phyloP scores from a whole-genome alignment of 2,329 filamentous ascomycete species.

The Thyridium curvatum region DNA sequence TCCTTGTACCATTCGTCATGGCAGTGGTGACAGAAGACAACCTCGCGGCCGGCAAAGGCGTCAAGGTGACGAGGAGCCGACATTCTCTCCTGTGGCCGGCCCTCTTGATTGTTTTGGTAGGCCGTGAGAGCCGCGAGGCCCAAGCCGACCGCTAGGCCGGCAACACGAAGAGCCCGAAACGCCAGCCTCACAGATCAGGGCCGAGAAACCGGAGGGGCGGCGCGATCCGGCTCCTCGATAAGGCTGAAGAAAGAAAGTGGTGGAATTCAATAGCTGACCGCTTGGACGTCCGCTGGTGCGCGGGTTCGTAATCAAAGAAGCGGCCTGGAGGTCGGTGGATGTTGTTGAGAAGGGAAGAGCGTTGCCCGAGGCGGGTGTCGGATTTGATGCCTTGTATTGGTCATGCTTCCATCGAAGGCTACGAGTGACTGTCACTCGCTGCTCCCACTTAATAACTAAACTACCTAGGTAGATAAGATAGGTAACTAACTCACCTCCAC shows the following conservation, averaged over 20 bases:
- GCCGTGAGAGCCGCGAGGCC: constrained; percentile 52
- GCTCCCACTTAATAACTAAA: too few relatives aligned
- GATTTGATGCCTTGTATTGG: too few relatives aligned
- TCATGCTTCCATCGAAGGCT: too few relatives aligned
- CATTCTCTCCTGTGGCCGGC: constrained; percentile 17
- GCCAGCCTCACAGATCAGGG: constrained; percentile 36
- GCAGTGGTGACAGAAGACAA: constrained; percentile 84
- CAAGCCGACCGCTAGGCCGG: constrained; percentile 51
- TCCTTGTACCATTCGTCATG: constrained; percentile 73
- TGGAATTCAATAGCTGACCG: too few relatives aligned
- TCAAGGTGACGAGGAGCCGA: constrained; percentile 36
- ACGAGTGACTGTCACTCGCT: too few relatives aligned
- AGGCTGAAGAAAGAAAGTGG: neutral
- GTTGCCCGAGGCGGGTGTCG: too few relatives aligned
- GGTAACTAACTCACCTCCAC: too few relatives aligned
- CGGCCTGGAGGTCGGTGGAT: too few relatives aligned
- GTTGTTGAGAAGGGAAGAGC: too few relatives aligned
- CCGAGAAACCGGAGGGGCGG: neutral
- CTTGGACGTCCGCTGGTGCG: too few relatives aligned
- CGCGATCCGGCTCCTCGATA: constrained; percentile 1
- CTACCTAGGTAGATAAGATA: too few relatives aligned
- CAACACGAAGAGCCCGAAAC: constrained; percentile 46
- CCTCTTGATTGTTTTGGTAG: constrained; percentile 40
- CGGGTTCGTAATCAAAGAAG: too few relatives aligned
- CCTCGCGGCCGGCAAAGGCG: constrained; percentile 50